Base-by-base conservation (phyloP, 1,284 basidiomycete species). In the Sanghuangporus sanghuang region DNA sequence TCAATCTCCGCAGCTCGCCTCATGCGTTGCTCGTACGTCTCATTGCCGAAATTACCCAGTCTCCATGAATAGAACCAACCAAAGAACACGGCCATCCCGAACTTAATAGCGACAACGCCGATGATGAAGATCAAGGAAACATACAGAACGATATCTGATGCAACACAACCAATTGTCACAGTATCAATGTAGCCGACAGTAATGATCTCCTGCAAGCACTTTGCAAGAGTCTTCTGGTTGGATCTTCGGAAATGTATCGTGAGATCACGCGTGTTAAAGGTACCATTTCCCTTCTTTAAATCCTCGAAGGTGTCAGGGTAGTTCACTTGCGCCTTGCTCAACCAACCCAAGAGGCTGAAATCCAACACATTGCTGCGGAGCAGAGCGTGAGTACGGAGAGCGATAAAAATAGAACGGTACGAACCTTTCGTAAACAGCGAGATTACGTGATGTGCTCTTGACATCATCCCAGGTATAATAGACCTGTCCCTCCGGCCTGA, bases 61-160 rank as follows among this genome's bases (percentile, higher is more conserved):
- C 87, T 87, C 90, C 92, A 95, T 23, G 92, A 94, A 73, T 95
- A 87, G 83, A 98, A 99, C 96, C 96, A 99, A 48, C 92, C 85
- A 76, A 99, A 99, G 73, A 94, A 81, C 70, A 98, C 92, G 49
- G 97, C 96, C 95, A 99, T 96, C 69, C 85, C 80, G 79, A 98
- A 99, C 67, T 95, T 94, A 77, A 98, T 96, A 62, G 85, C 81
- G 63, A 99, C 96, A 65, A 98, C 96, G 66, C 96, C 97, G 67
- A 98, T 89, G 74, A 99, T 99, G 84, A 98, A 97, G 69, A 96
- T 86, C 69, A 98, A 87, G 55, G 96, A 98, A 63, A 98, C 81
- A 74, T 96, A 97, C 65, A 99, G 88, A 49, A 98, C 95, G 66
- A 98, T 89, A 66, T 92, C 83, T 23, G 96, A 98, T 1, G 96